A percentile compares a stretch with the other conserved stretches of the same genome.
Evolutionary conservation across 1,284 basidiomycete genomes (phyloP).

Genomic region (Hortiboletus rubellus): DNA sequence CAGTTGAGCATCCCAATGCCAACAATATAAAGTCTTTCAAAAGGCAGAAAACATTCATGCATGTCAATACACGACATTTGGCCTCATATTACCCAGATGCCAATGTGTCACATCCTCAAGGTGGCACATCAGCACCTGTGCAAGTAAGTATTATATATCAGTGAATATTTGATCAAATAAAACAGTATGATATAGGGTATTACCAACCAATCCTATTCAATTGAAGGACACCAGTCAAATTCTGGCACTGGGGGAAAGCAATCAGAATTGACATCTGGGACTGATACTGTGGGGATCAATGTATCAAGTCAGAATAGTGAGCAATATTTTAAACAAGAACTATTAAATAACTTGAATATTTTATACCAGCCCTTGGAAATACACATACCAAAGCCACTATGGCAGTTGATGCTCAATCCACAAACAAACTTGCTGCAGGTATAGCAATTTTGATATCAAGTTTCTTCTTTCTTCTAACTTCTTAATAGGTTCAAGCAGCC

Average conservation of each 20-base stretch:
- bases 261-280: not conserved
- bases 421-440: not conserved
- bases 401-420: not conserved
- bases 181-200: not conserved
- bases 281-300: not conserved
- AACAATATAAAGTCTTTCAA: not conserved
- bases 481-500: not conserved
- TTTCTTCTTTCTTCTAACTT: not conserved
- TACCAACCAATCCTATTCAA: not conserved
- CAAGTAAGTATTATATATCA: conserved; percentile 8
- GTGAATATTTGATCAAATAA: not conserved
- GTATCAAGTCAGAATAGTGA: not conserved
- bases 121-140: not conserved
- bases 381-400: not conserved
- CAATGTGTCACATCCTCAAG: not conserved
- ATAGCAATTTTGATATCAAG: not conserved
- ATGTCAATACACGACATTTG: conserved; percentile 23
- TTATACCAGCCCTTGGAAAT: not conserved
- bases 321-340: not conserved
- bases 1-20: not conserved
- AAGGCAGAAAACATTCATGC: conserved; percentile 11
- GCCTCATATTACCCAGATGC: not conserved
- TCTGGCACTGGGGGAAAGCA: not conserved
- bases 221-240: not conserved
- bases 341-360: not conserved